A percentile compares a stretch with the other conserved stretches of the same genome.
Evolutionary conservation across 1,284 basidiomycete genomes (phyloP).

Genomic region (Hypsizygus ulmarius): DNA sequence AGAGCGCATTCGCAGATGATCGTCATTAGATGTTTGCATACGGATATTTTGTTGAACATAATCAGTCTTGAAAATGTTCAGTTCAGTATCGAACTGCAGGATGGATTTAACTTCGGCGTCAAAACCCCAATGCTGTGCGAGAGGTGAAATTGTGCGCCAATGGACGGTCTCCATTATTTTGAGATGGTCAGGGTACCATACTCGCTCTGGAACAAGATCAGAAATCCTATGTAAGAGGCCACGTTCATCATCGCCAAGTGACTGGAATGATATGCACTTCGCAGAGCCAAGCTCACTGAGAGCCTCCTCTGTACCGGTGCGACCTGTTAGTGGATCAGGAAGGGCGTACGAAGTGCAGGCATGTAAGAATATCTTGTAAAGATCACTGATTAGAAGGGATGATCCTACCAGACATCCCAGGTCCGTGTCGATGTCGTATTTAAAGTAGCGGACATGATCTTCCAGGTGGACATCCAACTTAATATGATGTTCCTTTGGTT

Average conservation of each 20-base stretch:
- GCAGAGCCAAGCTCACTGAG: conserved; percentile 37
- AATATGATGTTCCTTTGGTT: conserved; percentile 23
- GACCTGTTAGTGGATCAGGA: conserved; percentile 43
- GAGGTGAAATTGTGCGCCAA: conserved; percentile 28
- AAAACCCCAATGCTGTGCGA: conserved; percentile 34
- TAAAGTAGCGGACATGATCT: conserved; percentile 24
- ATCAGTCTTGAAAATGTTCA: conserved; percentile 10
- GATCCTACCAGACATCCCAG: conserved; percentile 37
- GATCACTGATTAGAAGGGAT: conserved; percentile 29
- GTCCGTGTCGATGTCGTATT: conserved; percentile 38
- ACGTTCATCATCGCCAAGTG: conserved; percentile 28
- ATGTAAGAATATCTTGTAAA: conserved; percentile 45
- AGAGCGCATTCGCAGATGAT: conserved; percentile 11
- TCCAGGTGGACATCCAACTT: conserved; percentile 12
- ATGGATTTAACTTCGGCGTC: conserved; percentile 26
- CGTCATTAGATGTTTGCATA: neutral
- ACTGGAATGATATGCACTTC: conserved; percentile 36
- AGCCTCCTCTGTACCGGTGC: conserved; percentile 46
- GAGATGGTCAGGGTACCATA: conserved; percentile 39
- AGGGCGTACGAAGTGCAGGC: conserved; percentile 41
- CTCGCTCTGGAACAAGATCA: conserved; percentile 32
- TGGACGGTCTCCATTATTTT: conserved; percentile 37
- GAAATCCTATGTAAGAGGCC: conserved; percentile 33
- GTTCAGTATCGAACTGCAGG: conserved; percentile 24
- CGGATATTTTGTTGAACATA: neutral